Evolutionary conservation across 2,329 filamentous ascomycete genomes (phyloP).

Genomic region (Venturia asperata): DNA sequence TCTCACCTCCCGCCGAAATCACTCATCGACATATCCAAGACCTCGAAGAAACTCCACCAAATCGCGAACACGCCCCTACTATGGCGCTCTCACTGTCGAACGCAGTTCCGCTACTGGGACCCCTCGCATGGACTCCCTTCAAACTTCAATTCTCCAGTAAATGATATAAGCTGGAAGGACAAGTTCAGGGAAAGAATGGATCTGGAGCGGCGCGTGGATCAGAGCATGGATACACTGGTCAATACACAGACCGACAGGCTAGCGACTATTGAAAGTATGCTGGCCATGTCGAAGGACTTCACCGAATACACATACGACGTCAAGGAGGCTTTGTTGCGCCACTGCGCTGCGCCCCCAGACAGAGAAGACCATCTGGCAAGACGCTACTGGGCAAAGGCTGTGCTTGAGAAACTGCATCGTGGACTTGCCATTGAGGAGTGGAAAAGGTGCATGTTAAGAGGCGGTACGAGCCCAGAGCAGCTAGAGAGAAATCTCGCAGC

Average conservation of each 20-base stretch:
- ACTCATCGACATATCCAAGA: slow-evolving; percentile 47
- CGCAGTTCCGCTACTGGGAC: slow-evolving; percentile 69
- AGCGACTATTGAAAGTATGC: slow-evolving; percentile 44
- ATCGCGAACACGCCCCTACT: slow-evolving; percentile 66
- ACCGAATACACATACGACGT: slow-evolving; percentile 69
- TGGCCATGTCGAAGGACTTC: slow-evolving; percentile 39
- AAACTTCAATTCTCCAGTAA: slow-evolving; percentile 40
- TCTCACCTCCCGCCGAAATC: slow-evolving; percentile 49
- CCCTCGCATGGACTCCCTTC: slow-evolving; percentile 31
- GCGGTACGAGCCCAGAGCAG: slow-evolving; percentile 41
- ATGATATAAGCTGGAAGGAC: slow-evolving; percentile 64
- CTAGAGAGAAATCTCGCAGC: slow-evolving; percentile 71
- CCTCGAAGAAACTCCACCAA: slow-evolving; percentile 57
- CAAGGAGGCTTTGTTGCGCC: slow-evolving; percentile 71
- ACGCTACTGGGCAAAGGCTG: slow-evolving; percentile 65
- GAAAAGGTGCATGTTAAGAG: slow-evolving; percentile 44
- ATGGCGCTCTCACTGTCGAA: slow-evolving; percentile 70
- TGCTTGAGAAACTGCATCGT: slow-evolving; percentile 74
- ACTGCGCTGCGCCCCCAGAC: slow-evolving; percentile 53
- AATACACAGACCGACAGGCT: slow-evolving; percentile 53
- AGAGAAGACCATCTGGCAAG: slow-evolving; percentile 70
- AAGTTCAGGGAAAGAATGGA: slow-evolving; percentile 32
- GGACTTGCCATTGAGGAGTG: slow-evolving; percentile 72
- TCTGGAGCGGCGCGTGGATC: slow-evolving; percentile 23
- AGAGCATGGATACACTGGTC: slow-evolving; percentile 28